Evolutionary conservation across 768 basidiomycete genomes (phyloP).

Genomic region (Termitomyces bulborhizus): DNA sequence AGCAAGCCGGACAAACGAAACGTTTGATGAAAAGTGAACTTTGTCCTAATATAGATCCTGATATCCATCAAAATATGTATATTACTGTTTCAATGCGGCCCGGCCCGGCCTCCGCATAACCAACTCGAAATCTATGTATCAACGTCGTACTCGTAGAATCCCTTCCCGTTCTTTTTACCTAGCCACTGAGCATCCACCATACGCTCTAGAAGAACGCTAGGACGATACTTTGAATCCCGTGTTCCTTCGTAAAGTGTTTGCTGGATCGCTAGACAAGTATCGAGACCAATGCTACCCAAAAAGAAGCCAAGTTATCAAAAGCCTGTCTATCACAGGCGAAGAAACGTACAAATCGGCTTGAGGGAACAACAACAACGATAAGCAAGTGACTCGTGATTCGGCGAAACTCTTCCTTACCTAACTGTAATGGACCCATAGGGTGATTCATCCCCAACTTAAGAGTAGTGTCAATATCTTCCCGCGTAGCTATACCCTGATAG

Average conservation of each 20-base stretch:
- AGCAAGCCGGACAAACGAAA: not conserved
- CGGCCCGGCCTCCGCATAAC: not conserved
- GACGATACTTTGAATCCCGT: slow-evolving; percentile 92
- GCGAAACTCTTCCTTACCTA: slow-evolving; percentile 40
- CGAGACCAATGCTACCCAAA: slow-evolving; percentile 81
- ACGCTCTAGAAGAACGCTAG: slow-evolving; percentile 79
- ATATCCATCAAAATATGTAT: too few species aligned
- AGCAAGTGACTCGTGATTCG: not conserved
- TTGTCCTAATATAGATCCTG: too few species aligned
- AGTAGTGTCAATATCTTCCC: slow-evolving; percentile 94
- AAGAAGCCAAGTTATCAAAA: not conserved
- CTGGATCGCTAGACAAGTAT: slow-evolving; percentile 93
- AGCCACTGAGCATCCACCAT: slow-evolving; percentile 98
- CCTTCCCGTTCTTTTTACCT: slow-evolving; percentile 89
- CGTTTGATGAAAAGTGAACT: not conserved
- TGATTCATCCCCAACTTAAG: slow-evolving; percentile 91
- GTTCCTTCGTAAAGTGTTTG: slow-evolving; percentile 85
- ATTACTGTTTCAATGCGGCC: not conserved
- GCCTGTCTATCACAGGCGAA: not conserved
- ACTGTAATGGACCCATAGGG: slow-evolving; percentile 90
- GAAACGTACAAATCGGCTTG: slow-evolving; percentile 51
- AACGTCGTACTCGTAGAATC: slow-evolving; percentile 81
- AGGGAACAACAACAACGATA: not conserved
- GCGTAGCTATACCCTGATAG: slow-evolving; percentile 78
- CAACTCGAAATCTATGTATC: not conserved